These are phyloP conservation scores for Cercospora janseana DNA, from an alignment of 2,329 filamentous ascomycete species.

Conservation along the genomic window DNA sequence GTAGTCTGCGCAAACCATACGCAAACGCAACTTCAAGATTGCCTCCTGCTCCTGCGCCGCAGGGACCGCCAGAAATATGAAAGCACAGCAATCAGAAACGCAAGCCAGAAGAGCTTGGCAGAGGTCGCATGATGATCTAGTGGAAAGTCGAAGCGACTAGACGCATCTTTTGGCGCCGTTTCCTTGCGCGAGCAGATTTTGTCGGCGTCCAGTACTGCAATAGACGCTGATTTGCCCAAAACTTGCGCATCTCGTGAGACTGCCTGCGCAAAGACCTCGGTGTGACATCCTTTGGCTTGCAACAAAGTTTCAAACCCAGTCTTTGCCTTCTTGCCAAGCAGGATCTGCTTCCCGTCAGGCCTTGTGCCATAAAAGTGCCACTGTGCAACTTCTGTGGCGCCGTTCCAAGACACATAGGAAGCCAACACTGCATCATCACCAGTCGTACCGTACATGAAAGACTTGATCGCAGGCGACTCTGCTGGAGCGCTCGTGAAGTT, in stretches of 20 bases:
- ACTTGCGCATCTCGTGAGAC: slow-evolving; percentile 19
- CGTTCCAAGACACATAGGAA: slow-evolving; percentile 39
- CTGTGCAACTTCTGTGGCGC: slow-evolving; percentile 40
- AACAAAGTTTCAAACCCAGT: slow-evolving; percentile 22
- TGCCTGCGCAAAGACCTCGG: slow-evolving; percentile 22
- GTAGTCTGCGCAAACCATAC: too few relatives aligned
- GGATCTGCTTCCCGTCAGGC: not conserved
- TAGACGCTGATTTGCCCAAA: slow-evolving; percentile 8
- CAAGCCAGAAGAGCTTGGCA: not conserved
- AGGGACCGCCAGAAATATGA: not conserved
- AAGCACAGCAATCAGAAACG: not conserved
- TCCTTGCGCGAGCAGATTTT: not conserved
- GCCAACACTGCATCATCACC: slow-evolving; percentile 19
- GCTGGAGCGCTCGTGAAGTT: slow-evolving; percentile 35
- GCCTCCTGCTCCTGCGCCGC: not conserved
- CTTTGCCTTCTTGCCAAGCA: slow-evolving; percentile 4
- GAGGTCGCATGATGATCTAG: not conserved
- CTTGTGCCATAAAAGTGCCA: slow-evolving; percentile 37
- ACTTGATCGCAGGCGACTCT: slow-evolving; percentile 33
- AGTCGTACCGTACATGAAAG: slow-evolving; percentile 34
- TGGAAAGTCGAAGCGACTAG: not conserved
- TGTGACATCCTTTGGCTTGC: slow-evolving; percentile 22
- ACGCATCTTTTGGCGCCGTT: not conserved
- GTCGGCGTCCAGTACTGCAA: not conserved
- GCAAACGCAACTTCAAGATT: too few relatives aligned